These are phyloP conservation scores for Aspergillus conjunctus DNA, from an alignment of 495 filamentous ascomycete species.

Conservation along the genomic window DNA sequence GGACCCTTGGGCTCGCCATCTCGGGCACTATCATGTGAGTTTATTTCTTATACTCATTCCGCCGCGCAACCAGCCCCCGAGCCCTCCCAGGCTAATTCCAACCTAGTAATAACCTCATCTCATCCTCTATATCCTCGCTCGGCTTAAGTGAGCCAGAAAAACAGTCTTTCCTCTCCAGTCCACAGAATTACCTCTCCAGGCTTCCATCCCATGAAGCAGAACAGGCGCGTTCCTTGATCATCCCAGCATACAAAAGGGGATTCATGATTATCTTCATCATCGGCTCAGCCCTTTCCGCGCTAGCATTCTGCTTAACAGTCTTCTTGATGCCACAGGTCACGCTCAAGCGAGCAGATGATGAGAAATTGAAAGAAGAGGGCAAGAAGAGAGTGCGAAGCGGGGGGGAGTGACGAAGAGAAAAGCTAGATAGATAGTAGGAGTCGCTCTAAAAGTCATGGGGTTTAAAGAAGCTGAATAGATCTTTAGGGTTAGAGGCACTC, in stretches of 20 bases:
- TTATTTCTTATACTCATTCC: no score
- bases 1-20: slow-evolving; percentile 55
- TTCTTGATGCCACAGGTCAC: slow-evolving; percentile 52
- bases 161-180: slow-evolving; percentile 36
- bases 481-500: no score
- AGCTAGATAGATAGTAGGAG: neutral
- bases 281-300: slow-evolving; percentile 46
- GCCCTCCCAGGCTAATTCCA: no score
- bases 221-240: slow-evolving; percentile 38
- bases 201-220: slow-evolving; percentile 36
- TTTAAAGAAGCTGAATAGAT: no score
- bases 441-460: neutral
- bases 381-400: slow-evolving; percentile 32
- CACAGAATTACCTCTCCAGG: slow-evolving; percentile 34
- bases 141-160: slow-evolving; percentile 29
- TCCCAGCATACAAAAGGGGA: slow-evolving; percentile 51
- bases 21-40: slow-evolving; percentile 54
- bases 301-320: slow-evolving; percentile 47
- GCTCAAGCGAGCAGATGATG: slow-evolving; percentile 47
- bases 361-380: slow-evolving; percentile 50
- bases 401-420: slow-evolving; percentile 13
- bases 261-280: slow-evolving; percentile 55
- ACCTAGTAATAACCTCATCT: slow-evolving; percentile 48
- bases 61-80: neutral
- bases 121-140: slow-evolving; percentile 38